phyloP scores from a whole-genome alignment of 352 stramenopile species.

The Pythium utonaiense region DNA sequence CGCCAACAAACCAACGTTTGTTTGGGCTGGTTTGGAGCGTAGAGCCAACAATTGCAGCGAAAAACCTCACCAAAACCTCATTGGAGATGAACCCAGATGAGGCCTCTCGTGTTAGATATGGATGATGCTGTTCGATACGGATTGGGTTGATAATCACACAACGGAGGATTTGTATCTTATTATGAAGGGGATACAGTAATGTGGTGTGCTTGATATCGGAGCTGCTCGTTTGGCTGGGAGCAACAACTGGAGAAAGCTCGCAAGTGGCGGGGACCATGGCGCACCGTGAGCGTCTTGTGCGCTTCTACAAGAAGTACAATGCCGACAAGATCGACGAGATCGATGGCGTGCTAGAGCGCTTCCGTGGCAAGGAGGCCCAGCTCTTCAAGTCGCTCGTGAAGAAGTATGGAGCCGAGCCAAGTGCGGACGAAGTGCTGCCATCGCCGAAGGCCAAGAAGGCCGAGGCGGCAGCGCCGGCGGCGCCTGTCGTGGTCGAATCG shows the following conservation, averaged over 20 bases:
- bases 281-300: constrained; percentile 61
- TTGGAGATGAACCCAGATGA: too few relatives aligned
- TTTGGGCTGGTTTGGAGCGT: background rate
- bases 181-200: background rate
- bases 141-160: background rate
- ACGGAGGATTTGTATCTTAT: background rate
- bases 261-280: constrained; percentile 30
- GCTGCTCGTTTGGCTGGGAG: constrained; percentile 11
- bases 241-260: background rate
- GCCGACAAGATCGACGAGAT: constrained; percentile 80
- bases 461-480: background rate
- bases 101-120: too few relatives aligned
- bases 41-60: background rate
- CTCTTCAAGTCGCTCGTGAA: constrained; percentile 74
- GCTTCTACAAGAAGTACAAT: constrained; percentile 87
- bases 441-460: constrained; percentile 18
- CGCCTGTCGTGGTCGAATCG: constrained; percentile 19
- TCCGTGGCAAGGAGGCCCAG: constrained; percentile 68
- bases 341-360: constrained; percentile 76
- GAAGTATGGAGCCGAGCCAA: constrained; percentile 81
- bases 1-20: constrained; percentile 6
- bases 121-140: too few relatives aligned
- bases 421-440: constrained; percentile 40
- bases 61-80: constrained; percentile 10
- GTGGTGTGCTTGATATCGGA: background rate